A percentile compares a stretch with the other conserved stretches of the same genome.
Evolutionary conservation across 2,329 filamentous ascomycete genomes (phyloP).

Genomic region (Rasamsonia emersonii): DNA sequence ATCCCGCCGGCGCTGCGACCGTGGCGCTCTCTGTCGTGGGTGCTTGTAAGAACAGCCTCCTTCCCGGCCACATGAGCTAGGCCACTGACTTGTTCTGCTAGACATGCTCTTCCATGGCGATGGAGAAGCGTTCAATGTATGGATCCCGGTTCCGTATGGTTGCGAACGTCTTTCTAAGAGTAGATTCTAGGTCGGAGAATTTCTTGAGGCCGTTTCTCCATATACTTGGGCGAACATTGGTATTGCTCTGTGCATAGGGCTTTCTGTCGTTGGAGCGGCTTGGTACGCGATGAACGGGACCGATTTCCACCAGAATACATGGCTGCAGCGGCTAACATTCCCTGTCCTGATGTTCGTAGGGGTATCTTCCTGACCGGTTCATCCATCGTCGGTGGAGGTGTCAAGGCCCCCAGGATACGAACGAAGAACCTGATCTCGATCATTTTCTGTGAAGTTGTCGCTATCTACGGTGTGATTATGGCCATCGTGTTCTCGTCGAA

Average conservation of each 20-base stretch:
- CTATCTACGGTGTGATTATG: slow-evolving; percentile 99
- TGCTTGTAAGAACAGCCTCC: slow-evolving; percentile 54
- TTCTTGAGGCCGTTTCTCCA: slow-evolving; percentile 88
- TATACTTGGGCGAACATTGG: slow-evolving; percentile 88
- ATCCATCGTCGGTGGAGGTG: slow-evolving; percentile 92
- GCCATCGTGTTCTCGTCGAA: slow-evolving; percentile 95
- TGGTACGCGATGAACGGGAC: slow-evolving; percentile 55
- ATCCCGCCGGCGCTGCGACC: slow-evolving; percentile 60
- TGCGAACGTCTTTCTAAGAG: slow-evolving; percentile 10
- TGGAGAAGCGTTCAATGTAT: slow-evolving; percentile 90
- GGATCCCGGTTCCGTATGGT: slow-evolving; percentile 20
- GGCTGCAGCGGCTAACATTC: slow-evolving; percentile 1
- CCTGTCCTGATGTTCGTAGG: slow-evolving; percentile 46
- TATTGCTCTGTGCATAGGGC: slow-evolving; percentile 86
- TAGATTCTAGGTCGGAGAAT: slow-evolving; percentile 65
- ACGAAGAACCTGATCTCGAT: slow-evolving; percentile 99
- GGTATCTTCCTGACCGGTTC: slow-evolving; percentile 98
- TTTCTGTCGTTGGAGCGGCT: slow-evolving; percentile 94
- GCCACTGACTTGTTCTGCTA: slow-evolving; percentile 30
- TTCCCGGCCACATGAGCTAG: slow-evolving; percentile 10
- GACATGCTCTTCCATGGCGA: slow-evolving; percentile 98
- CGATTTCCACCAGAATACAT: background rate
- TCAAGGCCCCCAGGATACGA: slow-evolving; percentile 92
- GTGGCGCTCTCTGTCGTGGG: slow-evolving; percentile 64
- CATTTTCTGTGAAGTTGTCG: slow-evolving; percentile 99